phyloP scores from a whole-genome alignment of 805 yeast genomes.

The Blastobotrys terrestris region DNA sequence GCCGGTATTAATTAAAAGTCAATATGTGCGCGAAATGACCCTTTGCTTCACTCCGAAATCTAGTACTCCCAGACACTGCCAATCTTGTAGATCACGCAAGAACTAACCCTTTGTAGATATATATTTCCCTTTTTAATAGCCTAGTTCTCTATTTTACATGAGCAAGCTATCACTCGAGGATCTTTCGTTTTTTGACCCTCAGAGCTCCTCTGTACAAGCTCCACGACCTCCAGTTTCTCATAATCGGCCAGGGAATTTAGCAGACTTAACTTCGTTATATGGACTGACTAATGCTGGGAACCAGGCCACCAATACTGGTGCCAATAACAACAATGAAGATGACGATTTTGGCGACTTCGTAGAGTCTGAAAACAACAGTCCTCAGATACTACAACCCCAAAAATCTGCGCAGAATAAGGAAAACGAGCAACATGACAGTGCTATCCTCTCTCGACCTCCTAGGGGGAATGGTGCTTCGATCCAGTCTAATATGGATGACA shows the following conservation, averaged over 20 bases:
- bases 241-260: not conserved
- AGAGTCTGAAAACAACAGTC: slow-evolving; percentile 38
- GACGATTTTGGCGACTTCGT: slow-evolving; percentile 45
- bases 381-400: not conserved
- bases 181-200: slow-evolving; percentile 18
- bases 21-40: not conserved
- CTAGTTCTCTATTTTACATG: slow-evolving; percentile 1
- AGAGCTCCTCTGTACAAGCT: not conserved
- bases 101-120: too few species aligned
- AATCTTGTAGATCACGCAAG: too few species aligned
- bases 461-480: not conserved
- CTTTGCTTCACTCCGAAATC: too few species aligned
- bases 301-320: not conserved
- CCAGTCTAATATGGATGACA: slow-evolving; percentile 12
- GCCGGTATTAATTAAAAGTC: too few species aligned
- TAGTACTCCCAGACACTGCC: not conserved
- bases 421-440: too few species aligned
- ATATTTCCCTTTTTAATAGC: slow-evolving; percentile 3
- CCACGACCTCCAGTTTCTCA: not conserved
- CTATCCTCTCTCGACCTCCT: not conserved
- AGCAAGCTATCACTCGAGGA: slow-evolving; percentile 12
- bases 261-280: not conserved
- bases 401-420: not conserved
- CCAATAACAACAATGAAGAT: slow-evolving; percentile 11
- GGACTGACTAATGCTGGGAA: not conserved